Evolutionary conservation across 2,329 filamentous ascomycete species (phyloP), one percentile per base, ranked within the genome.

Genomic region (Phoma sp.): DNA sequence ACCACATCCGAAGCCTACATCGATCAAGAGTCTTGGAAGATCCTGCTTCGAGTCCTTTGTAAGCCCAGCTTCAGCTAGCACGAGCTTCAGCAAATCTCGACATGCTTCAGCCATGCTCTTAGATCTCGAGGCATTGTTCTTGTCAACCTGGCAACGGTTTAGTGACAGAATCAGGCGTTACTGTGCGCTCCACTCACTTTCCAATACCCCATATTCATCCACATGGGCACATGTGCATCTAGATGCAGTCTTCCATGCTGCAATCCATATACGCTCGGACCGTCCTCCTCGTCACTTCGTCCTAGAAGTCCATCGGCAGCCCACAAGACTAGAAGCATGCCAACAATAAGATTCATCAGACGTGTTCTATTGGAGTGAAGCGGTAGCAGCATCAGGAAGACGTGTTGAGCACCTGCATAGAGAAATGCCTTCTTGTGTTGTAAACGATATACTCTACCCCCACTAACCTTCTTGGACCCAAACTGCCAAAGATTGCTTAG

Each of bases 141-240:
- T 10, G 24, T 36, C 41, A 13, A 8, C 8, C 41, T 47, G 12
- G 3, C 7, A 4, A 25, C 5, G 1, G 9, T 1, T 53, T 9
- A 53, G 37, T 17, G 2, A 17, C 17, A 17, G 17, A 19, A 9
- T 12, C 13, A 40, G 9, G 19, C 38, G 19, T 40, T 27, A 21
- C 6, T 27, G 9, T 24, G 9, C 6, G 12, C 9, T 1, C 10
- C 9, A 22, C 40, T 41, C 6, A 75, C 80, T 66, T 79, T 80
- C 84, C 84, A 87, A 56, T 83, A 86, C 0, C 84, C 84, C 73
- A 86, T 80, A 52, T 86, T 86, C 83, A 86, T 86, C 84, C 84
- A 87, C 83, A 85, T 84, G n/a, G 77, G 78, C 4, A 61, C 57
- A 1, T 80, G 79, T 1, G 81, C 65, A 17, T 76, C 70, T 21